Percentiles rank a stretch among this genome's conserved stretches.
Evolutionary conservation across 2,329 filamentous ascomycete genomes (phyloP).

Genomic region (Botryosphaeria dothidea): DNA sequence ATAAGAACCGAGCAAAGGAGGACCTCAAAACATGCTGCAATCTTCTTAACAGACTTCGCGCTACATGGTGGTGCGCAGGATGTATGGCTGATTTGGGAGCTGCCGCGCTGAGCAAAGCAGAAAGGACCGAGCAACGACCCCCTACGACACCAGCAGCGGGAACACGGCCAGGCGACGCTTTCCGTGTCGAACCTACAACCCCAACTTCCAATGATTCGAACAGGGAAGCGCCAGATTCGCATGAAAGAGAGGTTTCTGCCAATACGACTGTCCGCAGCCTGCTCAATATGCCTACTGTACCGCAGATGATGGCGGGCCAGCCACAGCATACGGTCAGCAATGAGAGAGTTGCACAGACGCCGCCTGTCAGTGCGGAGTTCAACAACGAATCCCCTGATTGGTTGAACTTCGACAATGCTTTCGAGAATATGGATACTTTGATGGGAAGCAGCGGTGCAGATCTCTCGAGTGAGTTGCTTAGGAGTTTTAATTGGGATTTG

Average conservation of each 20-base stretch:
- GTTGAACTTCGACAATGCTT: slow-evolving; percentile 41
- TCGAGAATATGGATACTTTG: slow-evolving; percentile 42
- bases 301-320: slow-evolving; percentile 1
- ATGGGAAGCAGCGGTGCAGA: slow-evolving; percentile 35
- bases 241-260: neutral
- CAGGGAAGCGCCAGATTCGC: neutral
- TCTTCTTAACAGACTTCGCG: slow-evolving; percentile 45
- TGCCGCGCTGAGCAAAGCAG: slow-evolving; percentile 40
- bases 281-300: slow-evolving; percentile 7
- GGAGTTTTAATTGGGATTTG: slow-evolving; percentile 36
- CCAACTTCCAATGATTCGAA: neutral
- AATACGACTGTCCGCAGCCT: neutral
- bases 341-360: slow-evolving; percentile 31
- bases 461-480: slow-evolving; percentile 37
- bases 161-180: slow-evolving; percentile 8
- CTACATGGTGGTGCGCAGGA: slow-evolving; percentile 49
- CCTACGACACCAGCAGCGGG: neutral
- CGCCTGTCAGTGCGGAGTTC: slow-evolving; percentile 21
- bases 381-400: slow-evolving; percentile 39
- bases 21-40: slow-evolving; percentile 47
- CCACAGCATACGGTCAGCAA: slow-evolving; percentile 39
- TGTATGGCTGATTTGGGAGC: slow-evolving; percentile 46
- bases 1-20: slow-evolving; percentile 48
- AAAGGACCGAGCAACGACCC: slow-evolving; percentile 23
- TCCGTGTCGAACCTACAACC: neutral